These are phyloP conservation scores for Xylogone sp. DNA, from an alignment of 2,329 filamentous ascomycete species.

Conservation along the genomic window DNA sequence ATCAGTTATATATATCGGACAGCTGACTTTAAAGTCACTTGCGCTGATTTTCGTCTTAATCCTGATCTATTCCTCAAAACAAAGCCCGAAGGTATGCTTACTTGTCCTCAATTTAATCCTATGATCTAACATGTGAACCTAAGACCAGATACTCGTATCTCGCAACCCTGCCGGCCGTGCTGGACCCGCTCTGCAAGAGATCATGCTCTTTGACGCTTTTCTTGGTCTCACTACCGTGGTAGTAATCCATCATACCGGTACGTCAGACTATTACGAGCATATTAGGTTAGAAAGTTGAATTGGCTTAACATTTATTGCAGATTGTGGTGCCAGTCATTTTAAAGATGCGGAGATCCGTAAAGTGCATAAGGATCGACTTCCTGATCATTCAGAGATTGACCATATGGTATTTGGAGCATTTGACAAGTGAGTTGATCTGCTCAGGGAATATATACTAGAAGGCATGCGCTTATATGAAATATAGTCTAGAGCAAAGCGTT, in stretches of 20 bases:
- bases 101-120: neutral
- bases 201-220: neutral
- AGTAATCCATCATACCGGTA: slow-evolving; percentile 27
- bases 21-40: slow-evolving; percentile 2
- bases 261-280: too few relatives aligned
- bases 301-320: too few relatives aligned
- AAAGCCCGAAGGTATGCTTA: slow-evolving; percentile 4
- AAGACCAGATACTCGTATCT: slow-evolving; percentile 17
- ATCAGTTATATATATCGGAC: neutral
- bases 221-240: slow-evolving; percentile 17
- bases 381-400: slow-evolving; percentile 17
- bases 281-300: too few relatives aligned
- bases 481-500: slow-evolving; percentile 21
- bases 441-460: neutral
- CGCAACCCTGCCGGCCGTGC: slow-evolving; percentile 20
- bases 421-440: slow-evolving; percentile 14
- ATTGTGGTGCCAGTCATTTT: slow-evolving; percentile 21
- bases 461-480: neutral
- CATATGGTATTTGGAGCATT: slow-evolving; percentile 23
- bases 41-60: slow-evolving; percentile 5
- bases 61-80: slow-evolving; percentile 11
- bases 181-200: slow-evolving; percentile 10
- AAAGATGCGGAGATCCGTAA: slow-evolving; percentile 16
- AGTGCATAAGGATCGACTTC: slow-evolving; percentile 13
- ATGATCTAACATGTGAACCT: neutral